Evolutionary conservation across 352 stramenopile genomes (phyloP).

Genomic region (Pythium insidiosum): DNA sequence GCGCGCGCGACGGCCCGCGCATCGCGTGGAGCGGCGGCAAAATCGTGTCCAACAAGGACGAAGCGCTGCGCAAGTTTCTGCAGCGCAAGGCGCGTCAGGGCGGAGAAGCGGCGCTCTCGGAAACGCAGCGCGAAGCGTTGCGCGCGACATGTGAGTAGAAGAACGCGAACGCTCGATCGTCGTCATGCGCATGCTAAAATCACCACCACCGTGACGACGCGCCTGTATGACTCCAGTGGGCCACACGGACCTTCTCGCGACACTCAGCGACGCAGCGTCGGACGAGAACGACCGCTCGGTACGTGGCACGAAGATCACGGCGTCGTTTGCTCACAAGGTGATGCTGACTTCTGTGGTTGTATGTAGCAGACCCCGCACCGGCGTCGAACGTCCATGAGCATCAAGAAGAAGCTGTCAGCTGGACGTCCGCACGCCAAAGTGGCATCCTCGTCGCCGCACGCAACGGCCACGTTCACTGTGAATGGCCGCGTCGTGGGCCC

Average conservation of each 20-base stretch:
- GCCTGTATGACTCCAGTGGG: too few relatives aligned
- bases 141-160: constrained; percentile 36
- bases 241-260: too few relatives aligned
- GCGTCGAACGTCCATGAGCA: too few relatives aligned
- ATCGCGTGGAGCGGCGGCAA: constrained; percentile 77
- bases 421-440: constrained; percentile 45
- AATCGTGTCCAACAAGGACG: constrained; percentile 79
- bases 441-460: constrained; percentile 1
- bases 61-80: constrained; percentile 82
- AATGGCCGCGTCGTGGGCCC: constrained; percentile 56
- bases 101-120: constrained; percentile 29
- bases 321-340: too few relatives aligned
- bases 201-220: constrained; percentile 9
- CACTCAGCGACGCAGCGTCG: too few relatives aligned
- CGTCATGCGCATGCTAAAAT: constrained; percentile 13
- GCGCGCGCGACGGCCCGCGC: constrained; percentile 15
- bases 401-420: constrained; percentile 34
- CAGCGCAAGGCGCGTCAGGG: constrained; percentile 68
- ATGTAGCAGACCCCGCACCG: too few relatives aligned
- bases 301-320: too few relatives aligned
- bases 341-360: too few relatives aligned
- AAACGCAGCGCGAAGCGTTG: constrained; percentile 38
- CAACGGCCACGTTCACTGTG: too few relatives aligned
- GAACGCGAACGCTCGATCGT: neutral
- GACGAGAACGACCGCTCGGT: too few relatives aligned